A percentile compares a stretch with the other conserved stretches of the same genome.
phyloP scores from a whole-genome alignment of 2,329 filamentous ascomycete genomes.

The Ophiostoma sp. region DNA sequence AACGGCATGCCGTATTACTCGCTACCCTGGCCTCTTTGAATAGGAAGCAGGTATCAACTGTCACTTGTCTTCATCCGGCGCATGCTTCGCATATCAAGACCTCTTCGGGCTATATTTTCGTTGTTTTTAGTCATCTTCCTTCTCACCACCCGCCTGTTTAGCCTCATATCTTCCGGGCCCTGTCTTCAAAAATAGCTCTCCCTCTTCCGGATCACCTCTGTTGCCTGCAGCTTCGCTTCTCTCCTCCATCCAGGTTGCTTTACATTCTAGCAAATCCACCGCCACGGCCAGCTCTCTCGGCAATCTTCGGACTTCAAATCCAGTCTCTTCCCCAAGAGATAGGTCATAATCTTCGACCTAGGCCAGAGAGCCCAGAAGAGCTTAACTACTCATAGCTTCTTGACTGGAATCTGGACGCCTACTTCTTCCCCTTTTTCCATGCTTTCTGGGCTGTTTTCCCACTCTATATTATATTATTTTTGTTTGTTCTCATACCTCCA shows the following conservation, averaged over 20 bases:
- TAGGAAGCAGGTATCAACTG: background rate
- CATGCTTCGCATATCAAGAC: background rate
- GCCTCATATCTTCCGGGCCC: background rate
- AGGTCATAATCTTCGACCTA: slow-evolving; percentile 5
- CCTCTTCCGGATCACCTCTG: background rate
- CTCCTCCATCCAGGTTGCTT: too few relatives aligned
- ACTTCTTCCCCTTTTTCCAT: slow-evolving; percentile 8
- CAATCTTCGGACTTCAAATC: background rate
- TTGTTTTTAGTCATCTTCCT: background rate
- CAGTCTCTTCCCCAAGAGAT: background rate
- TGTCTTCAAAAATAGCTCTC: background rate
- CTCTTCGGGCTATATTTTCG: background rate
- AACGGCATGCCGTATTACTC: slow-evolving; percentile 44
- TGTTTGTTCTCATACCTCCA: background rate
- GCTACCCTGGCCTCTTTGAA: slow-evolving; percentile 36
- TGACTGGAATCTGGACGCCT: background rate
- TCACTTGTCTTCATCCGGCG: background rate
- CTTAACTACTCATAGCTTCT: background rate
- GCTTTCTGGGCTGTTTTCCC: background rate
- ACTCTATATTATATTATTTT: background rate
- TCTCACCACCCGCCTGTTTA: background rate
- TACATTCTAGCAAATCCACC: background rate
- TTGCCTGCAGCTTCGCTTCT: background rate
- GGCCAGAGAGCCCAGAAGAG: background rate
- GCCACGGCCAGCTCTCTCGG: background rate